These are phyloP conservation scores for Penstemon eatonii DNA, from an alignment of 257 asterid genomes.

Conservation along the genomic window DNA sequence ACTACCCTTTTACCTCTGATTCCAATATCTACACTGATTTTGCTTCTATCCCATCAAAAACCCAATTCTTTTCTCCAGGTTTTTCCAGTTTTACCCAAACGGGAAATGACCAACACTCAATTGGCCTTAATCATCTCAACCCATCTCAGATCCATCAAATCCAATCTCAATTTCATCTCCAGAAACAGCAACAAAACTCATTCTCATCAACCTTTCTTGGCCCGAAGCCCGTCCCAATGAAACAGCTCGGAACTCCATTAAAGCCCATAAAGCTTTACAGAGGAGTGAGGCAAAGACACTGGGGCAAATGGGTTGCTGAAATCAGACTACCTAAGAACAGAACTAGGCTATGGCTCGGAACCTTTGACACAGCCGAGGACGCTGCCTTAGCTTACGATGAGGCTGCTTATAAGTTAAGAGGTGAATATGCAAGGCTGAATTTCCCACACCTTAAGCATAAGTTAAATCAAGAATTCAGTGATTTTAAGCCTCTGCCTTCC, in stretches of 20 bases:
- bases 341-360: slow-evolving; percentile 90
- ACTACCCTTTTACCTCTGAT: slow-evolving; percentile 30
- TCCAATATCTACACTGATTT: slow-evolving; percentile 42
- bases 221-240: slow-evolving; percentile 65
- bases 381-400: slow-evolving; percentile 86
- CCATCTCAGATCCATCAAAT: slow-evolving; percentile 58
- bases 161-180: slow-evolving; percentile 24
- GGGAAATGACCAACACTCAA: slow-evolving; percentile 47
- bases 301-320: slow-evolving; percentile 99
- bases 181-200: slow-evolving; percentile 25
- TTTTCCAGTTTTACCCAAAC: slow-evolving; percentile 42
- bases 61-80: slow-evolving; percentile 60
- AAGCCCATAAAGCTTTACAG: slow-evolving; percentile 77
- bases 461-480: slow-evolving; percentile 41
- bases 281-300: slow-evolving; percentile 88
- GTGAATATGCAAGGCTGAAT: slow-evolving; percentile 78
- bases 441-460: slow-evolving; percentile 73
- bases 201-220: slow-evolving; percentile 41
- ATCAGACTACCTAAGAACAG: slow-evolving; percentile 87
- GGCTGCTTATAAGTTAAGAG: slow-evolving; percentile 86
- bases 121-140: slow-evolving; percentile 58
- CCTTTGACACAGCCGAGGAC: slow-evolving; percentile 85
- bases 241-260: slow-evolving; percentile 44
- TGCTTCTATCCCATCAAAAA: slow-evolving; percentile 46
- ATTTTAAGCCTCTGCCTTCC: slow-evolving; percentile 63